Percentiles rank a stretch among this genome's conserved stretches.
Evolutionary conservation across 2,329 filamentous ascomycete genomes (phyloP).

Genomic region (Scolecobasidium constrictum): DNA sequence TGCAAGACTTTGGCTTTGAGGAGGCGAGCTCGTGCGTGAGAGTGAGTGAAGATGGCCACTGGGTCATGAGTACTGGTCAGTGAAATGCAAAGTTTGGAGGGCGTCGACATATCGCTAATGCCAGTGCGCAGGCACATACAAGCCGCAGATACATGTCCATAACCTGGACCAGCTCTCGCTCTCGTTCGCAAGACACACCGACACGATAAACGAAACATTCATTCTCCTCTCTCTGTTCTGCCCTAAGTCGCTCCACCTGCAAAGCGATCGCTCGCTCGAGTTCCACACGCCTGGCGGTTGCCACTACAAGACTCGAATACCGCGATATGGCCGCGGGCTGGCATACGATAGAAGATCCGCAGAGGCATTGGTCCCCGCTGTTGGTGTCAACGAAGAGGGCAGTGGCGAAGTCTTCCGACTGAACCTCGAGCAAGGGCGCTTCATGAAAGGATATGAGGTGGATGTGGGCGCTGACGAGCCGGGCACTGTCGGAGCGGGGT

Average conservation of each 20-base stretch:
- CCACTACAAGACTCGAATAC: conserved; percentile 81
- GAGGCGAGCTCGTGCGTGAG: conserved; percentile 86
- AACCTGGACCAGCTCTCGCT: conserved; percentile 85
- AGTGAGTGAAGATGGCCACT: conserved; percentile 89
- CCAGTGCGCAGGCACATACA: conserved; percentile 45
- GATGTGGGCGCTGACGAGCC: conserved; percentile 80
- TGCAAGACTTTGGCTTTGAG: conserved; percentile 97
- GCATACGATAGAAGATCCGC: conserved; percentile 72
- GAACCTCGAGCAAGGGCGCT: conserved; percentile 83
- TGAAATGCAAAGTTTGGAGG: no score
- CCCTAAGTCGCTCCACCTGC: conserved; percentile 86
- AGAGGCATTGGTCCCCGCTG: conserved; percentile 77
- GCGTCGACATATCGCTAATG: no score
- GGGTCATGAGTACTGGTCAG: conserved; percentile 93
- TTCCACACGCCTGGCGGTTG: conserved; percentile 84
- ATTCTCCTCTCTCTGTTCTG: conserved; percentile 82
- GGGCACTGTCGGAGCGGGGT: conserved; percentile 51
- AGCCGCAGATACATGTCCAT: conserved; percentile 89
- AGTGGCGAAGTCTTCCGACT: conserved; percentile 86
- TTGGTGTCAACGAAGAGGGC: conserved; percentile 76
- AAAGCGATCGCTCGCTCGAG: conserved; percentile 82
- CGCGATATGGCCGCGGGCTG: conserved; percentile 83
- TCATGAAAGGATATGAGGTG: conserved; percentile 88
- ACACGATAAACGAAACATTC: conserved; percentile 84
- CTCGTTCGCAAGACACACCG: conserved; percentile 88